These are phyloP conservation scores for Colletotrichum godetiae DNA, from an alignment of 2,329 filamentous ascomycete genomes.

Conservation along the genomic window DNA sequence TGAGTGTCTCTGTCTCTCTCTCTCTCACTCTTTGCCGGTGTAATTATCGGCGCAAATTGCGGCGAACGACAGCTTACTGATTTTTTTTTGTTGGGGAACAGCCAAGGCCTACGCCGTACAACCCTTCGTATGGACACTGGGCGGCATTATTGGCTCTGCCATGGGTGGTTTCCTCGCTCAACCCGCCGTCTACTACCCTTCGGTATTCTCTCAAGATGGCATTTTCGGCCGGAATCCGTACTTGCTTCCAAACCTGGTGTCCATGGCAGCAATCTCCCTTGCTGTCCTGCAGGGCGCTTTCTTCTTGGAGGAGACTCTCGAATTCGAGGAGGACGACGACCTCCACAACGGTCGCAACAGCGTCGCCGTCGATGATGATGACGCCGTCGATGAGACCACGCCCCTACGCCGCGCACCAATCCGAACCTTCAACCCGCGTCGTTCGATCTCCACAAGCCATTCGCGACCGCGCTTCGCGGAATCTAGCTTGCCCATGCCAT, in stretches of 20 bases:
- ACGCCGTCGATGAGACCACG: constrained; percentile 42
- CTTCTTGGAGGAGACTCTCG: constrained; percentile 65
- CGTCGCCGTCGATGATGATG: constrained; percentile 38
- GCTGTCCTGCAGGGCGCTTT: constrained; percentile 74
- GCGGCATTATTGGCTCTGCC: constrained; percentile 49
- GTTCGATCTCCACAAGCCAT: constrained; percentile 37
- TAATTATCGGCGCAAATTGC: neutral
- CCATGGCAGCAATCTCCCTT: constrained; percentile 71
- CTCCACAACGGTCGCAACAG: constrained; percentile 27
- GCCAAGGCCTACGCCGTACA: constrained; percentile 49
- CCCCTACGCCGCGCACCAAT: constrained; percentile 42
- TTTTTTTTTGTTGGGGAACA: constrained; percentile 20
- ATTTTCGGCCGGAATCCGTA: constrained; percentile 74
- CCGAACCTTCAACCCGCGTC: constrained; percentile 32
- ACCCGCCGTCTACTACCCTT: constrained; percentile 48
- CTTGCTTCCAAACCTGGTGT: constrained; percentile 64
- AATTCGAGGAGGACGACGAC: constrained; percentile 34
- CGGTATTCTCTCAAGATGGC: constrained; percentile 50
- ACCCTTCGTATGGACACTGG: constrained; percentile 51
- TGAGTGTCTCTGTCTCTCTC: constrained; percentile 9
- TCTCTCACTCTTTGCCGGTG: neutral
- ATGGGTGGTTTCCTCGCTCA: constrained; percentile 52
- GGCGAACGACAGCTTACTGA: constrained; percentile 10
- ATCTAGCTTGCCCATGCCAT: constrained; percentile 46
- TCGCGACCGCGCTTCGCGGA: constrained; percentile 46